phyloP scores from a whole-genome alignment of 2,329 filamentous ascomycete species.

The Epichloe hybrida region DNA sequence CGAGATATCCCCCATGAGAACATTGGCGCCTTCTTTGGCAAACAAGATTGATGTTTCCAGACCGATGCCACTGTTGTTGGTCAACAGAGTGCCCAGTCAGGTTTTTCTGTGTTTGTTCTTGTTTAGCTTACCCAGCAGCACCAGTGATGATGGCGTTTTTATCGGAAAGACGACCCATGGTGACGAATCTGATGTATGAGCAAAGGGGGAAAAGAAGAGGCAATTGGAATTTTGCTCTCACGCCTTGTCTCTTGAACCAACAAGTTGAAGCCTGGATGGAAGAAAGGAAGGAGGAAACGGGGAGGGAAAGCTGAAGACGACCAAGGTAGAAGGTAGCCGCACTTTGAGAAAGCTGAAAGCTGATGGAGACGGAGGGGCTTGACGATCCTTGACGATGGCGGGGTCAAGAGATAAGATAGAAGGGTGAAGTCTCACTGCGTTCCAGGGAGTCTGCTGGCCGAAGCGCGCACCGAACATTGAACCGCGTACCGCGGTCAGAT shows the following conservation, averaged over 20 bases:
- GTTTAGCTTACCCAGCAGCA: constrained; percentile 54
- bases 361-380: not conserved
- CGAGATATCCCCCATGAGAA: constrained; percentile 79
- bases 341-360: too few relatives aligned
- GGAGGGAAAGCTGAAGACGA: not conserved
- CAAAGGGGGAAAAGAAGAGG: not conserved
- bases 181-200: not conserved
- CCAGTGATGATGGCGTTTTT: constrained; percentile 66
- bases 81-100: not conserved
- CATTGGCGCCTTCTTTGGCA: constrained; percentile 71
- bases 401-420: not conserved
- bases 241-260: too few relatives aligned
- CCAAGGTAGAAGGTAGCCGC: not conserved
- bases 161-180: constrained; percentile 39
- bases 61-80: constrained; percentile 60
- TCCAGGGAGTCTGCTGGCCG: too few relatives aligned
- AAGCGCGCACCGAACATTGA: too few relatives aligned
- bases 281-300: not conserved
- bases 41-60: constrained; percentile 88
- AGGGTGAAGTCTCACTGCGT: too few relatives aligned
- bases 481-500: too few relatives aligned
- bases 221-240: not conserved
- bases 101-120: not conserved
- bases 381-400: not conserved
- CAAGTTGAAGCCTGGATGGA: not conserved